Base-by-base conservation (phyloP, 2,329 filamentous ascomycete species). In the Trichoderma koningiopsis region DNA sequence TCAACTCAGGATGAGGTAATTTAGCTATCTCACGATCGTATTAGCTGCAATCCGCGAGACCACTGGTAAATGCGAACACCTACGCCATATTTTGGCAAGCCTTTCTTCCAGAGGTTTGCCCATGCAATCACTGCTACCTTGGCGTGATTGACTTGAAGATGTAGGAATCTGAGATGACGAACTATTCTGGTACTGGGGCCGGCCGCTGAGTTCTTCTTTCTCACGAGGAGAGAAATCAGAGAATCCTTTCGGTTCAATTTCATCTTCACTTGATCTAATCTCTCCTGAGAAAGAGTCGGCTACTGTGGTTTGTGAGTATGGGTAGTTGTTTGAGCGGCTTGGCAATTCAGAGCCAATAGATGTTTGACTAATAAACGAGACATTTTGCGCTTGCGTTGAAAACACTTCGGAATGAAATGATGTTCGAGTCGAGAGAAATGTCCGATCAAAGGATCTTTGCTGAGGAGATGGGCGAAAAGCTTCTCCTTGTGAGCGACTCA, bases 51-150 rank as follows among this genome's bases (percentile, higher is more conserved):
- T 11, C 16, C n/a, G 22, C 16, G 14, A 13, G 43, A 3, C 53
- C 33, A 1, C 24, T 56, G 27, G 24, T 37, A 58, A 31, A 55
- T 13, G 31, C 22, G 13, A 14, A 22, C 6, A 79, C 81, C 73
- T 75, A 83, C 81, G 82, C 78, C 82, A 85, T 3, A 83, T 76
- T 11, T 75, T 69, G 4, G 73, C 64, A 4, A 84, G 71, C 0
- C 78, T 77, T 2, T 77, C 71, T n/a, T 73, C 56, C 5, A 79
- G 60, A 0, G 49, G 11, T 14, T 63, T 31, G 8, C 27, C 5
- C 10, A 24, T 10, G 22, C 40, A 16, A 11, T 27, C 47, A 19
- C 14, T 24, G 31, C 27, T 31, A 11, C 27, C n/a, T 49, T 62
- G 52, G 7, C 8, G 43, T 16, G 27, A 57, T 11, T 35, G 49